Evolutionary conservation across 495 filamentous ascomycete genomes (phyloP), one percentile per base, ranked within the genome.

Genomic region (Penicillium bovifimosum): DNA sequence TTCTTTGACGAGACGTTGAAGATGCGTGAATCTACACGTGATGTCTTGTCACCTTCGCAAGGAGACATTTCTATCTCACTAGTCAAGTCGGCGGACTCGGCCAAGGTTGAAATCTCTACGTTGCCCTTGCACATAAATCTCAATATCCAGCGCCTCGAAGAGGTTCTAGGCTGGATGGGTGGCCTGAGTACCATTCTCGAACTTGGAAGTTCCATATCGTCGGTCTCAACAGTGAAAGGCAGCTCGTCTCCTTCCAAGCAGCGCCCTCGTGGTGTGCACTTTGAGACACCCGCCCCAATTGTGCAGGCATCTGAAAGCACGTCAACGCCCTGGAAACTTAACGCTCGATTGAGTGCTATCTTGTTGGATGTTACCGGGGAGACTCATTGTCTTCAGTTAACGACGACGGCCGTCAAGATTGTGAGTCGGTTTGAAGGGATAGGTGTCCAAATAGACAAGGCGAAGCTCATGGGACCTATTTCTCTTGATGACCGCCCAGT

Each of bases 131-230:
- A 86, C 47, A 52, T 97, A 6, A 80, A 80, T 50, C 63, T 97
- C 26, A 88, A 97, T 67, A 74, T 96, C 9, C 85, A 85, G 54
- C 82, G 79, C 34, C 61, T 97, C 10, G 95, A 99, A 56, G 92
- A 96, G 45, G 86, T 86, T 5, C 80, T 97, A 45, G 80, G 82
- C 28, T 91, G 88, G 77, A 88, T 96, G 62, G 95, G 93, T 13
- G 95, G 95, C 0, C 72, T 99, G 16, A 96, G 92, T 62, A 90
- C 90, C 53, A 86, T 99, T 39, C 70, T 99, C 28, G 92, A 91
- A 55, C 80, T 95, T 55, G 85, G 90, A 44, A 88, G 80, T 56
- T 96, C 91, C 1, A 86, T 95, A 27, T 82, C 84, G 18, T 91
- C 88, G 1, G 84, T 82, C 50, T 76, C 81, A 8, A 84, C 85